Base-by-base conservation (phyloP, 1,284 basidiomycete species). In the Irpex sp. region DNA sequence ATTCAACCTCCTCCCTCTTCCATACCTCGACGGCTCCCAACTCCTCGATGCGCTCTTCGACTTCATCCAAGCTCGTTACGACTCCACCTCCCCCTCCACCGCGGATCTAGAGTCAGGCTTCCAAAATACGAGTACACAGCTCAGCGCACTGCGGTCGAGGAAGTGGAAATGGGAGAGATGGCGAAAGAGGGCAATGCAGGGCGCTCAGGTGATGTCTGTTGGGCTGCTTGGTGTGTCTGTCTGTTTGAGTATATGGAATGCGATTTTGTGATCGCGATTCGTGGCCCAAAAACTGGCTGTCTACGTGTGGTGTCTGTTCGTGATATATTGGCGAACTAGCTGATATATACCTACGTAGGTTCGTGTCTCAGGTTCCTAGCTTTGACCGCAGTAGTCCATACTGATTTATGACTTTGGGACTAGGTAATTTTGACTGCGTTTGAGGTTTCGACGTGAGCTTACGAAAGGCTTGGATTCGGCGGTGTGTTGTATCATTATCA, bases 1-100 rank as follows among this genome's bases (percentile, higher is more conserved):
- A 65, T 84, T 92, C 74, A 93, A 93, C 72, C 80, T 89, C 26
- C 77, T 92, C 8, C 89, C 91, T 0, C 72, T 92, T 19, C 80
- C 82, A 1, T 74, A 77, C 57, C 77, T 93, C 34, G 91, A 93
- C 62, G 90, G 91, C 34, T 73, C 76, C 6, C 81, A 86, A 66
- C 73, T 85, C 21, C 75, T 88, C 3, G 69, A 68, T 8, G 71
- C 76, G 6, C 58, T 82, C 4, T 68, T 87, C 3, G 71, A 74
- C 34, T 57, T 64, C 3, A 19, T 66, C 13, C 44, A 52, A 2
- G 40, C 11, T 8, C 11, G 13, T n/a, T n/a, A 9, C 17, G 15
- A 44, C 15, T 11, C 11, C 40, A 44, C 2, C 15, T 11, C 11
- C 8, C 8, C 11, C 15, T 9, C 40, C 40, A 44, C 11, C 40